Evolutionary conservation across 768 basidiomycete genomes (phyloP).

Genomic region (Pisolithus sp.): DNA sequence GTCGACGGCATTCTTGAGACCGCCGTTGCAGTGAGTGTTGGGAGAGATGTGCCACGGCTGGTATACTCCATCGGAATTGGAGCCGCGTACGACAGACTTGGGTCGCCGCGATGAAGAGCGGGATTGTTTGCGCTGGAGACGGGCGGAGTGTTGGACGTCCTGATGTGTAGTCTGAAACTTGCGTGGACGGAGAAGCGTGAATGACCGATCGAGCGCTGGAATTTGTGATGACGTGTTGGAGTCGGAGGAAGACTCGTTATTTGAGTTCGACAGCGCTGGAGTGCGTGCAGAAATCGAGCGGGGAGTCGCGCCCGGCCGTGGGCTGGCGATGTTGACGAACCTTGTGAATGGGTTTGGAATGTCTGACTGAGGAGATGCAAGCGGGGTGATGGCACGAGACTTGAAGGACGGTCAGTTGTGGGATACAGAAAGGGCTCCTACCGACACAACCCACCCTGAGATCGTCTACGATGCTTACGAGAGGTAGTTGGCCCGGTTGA

Average conservation of each 20-base stretch:
- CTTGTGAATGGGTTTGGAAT: slow-evolving; percentile 53
- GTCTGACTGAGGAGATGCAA: slow-evolving; percentile 41
- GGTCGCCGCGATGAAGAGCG: slow-evolving; percentile 49
- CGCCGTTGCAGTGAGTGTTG: slow-evolving; percentile 79
- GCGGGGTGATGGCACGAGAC: slow-evolving; percentile 39
- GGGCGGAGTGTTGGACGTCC: slow-evolving; percentile 31
- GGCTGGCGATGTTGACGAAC: slow-evolving; percentile 33
- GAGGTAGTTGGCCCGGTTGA: slow-evolving; percentile 27
- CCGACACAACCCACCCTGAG: slow-evolving; percentile 44
- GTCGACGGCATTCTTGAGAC: slow-evolving; percentile 75
- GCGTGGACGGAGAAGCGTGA: slow-evolving; percentile 25
- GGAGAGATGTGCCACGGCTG: slow-evolving; percentile 41
- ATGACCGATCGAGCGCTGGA: slow-evolving; percentile 19
- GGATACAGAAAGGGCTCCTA: too few species aligned
- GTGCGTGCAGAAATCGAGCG: slow-evolving; percentile 15
- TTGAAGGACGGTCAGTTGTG: slow-evolving; percentile 1
- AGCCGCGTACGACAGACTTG: slow-evolving; percentile 8
- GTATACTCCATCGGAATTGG: slow-evolving; percentile 28
- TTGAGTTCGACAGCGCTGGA: slow-evolving; percentile 2
- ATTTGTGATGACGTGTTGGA: background rate
- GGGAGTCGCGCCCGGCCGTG: slow-evolving; percentile 9
- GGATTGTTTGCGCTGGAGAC: slow-evolving; percentile 44
- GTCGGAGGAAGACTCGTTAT: slow-evolving; percentile 6
- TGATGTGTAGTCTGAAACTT: slow-evolving; percentile 48
- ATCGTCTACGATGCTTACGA: slow-evolving; percentile 76